Percentiles rank a stretch among this genome's conserved stretches.
These are phyloP conservation scores for Saccharomycopsis hybrid DNA, from an alignment of 1,139 yeast species.

Conservation along the genomic window DNA sequence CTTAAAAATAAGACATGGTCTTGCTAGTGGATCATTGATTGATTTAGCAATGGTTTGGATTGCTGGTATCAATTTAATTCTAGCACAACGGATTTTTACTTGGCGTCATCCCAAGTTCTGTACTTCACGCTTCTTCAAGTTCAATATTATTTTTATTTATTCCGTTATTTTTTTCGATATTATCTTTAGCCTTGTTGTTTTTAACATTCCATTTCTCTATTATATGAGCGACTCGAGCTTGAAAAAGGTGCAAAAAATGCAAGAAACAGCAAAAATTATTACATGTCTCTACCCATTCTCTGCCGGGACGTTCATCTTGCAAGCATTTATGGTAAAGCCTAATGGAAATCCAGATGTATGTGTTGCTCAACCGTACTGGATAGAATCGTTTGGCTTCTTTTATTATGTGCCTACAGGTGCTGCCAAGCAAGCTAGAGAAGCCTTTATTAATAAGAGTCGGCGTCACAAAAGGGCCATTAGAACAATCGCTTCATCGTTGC, in stretches of 20 bases:
- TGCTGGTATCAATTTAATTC: no score
- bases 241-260: constrained; percentile 48
- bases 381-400: constrained; percentile 50
- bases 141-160: constrained; percentile 46
- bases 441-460: constrained; percentile 49
- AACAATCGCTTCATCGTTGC: constrained; percentile 35
- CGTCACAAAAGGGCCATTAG: constrained; percentile 35
- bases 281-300: constrained; percentile 52
- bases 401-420: constrained; percentile 50
- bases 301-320: constrained; percentile 42
- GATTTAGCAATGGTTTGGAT: no score
- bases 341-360: constrained; percentile 47
- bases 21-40: no score
- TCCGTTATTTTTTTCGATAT: constrained; percentile 50
- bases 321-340: constrained; percentile 52
- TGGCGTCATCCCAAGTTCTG: constrained; percentile 83
- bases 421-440: constrained; percentile 41
- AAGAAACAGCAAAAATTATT: constrained; percentile 52
- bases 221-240: constrained; percentile 42
- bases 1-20: no score
- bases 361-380: constrained; percentile 79
- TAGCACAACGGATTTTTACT: constrained; percentile 25
- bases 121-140: constrained; percentile 47
- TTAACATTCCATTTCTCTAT: constrained; percentile 57
- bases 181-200: constrained; percentile 62